Conservation (phyloP, 2,329 filamentous ascomycete species). For the Amphichorda felina region DNA sequence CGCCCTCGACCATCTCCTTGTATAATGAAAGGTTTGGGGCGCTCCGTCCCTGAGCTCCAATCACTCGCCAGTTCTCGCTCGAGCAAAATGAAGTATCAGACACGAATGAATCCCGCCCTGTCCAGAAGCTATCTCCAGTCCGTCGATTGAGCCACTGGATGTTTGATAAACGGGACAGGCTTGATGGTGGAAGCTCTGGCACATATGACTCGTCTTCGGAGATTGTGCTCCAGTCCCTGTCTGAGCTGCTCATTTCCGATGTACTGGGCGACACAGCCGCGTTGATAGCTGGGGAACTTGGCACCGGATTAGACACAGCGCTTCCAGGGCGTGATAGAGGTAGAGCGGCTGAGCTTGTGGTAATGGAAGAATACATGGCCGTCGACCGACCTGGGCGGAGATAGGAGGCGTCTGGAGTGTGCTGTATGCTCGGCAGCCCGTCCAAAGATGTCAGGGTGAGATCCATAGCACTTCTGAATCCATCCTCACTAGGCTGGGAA, state of each 20-base stretch:
- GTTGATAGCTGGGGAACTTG: not conserved
- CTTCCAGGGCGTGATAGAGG: conserved; percentile 3
- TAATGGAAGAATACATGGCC: conserved; percentile 15
- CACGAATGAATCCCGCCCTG: conserved; percentile 4
- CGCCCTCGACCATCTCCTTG: conserved; percentile 18
- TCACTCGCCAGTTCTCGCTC: conserved; percentile 20
- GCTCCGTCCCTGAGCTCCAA: conserved; percentile 9
- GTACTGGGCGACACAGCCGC: conserved; percentile 5
- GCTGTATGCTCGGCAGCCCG: conserved; percentile 11
- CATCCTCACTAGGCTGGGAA: conserved; percentile 10
- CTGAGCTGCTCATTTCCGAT: conserved; percentile 5
- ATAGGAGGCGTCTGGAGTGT: not conserved
- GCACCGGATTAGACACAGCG: not conserved
- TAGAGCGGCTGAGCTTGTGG: conserved; percentile 20
- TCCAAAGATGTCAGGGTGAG: conserved; percentile 15
- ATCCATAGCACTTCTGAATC: conserved; percentile 16
- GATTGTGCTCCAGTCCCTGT: conserved; percentile 4
- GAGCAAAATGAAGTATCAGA: conserved; percentile 21
- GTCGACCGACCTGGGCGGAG: conserved; percentile 4
- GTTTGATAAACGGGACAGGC: conserved; percentile 10
- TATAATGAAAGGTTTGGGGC: conserved; percentile 17
- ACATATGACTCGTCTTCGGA: conserved; percentile 3
- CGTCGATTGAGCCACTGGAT: conserved; percentile 9
- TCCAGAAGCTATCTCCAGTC: conserved; percentile 3
- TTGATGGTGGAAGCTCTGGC: conserved; percentile 8